Conservation (phyloP, 345 rosid species). For the Mercurialis annua region DNA sequence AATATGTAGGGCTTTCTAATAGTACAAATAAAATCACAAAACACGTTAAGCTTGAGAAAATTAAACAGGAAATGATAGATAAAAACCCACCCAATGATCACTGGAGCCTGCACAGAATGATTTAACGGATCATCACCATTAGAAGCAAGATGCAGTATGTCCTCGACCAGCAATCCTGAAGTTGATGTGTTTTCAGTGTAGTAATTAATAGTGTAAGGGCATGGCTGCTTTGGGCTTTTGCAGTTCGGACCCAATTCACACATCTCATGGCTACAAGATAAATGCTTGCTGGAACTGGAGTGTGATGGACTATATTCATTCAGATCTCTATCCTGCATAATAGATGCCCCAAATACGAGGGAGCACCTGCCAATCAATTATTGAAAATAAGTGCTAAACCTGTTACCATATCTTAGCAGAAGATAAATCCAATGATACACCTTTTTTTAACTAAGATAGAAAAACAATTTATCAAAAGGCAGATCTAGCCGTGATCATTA, state of each 20-base stretch:
- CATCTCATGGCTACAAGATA: conserved; percentile 67
- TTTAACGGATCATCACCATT: conserved; percentile 30
- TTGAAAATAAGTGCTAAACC: conserved; percentile 81
- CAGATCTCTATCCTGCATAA: conserved; percentile 90
- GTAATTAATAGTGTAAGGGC: conserved; percentile 59
- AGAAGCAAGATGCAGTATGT: conserved; percentile 59
- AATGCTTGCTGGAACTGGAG: conserved; percentile 67
- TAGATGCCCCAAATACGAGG: conserved; percentile 87
- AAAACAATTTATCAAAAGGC: not conserved
- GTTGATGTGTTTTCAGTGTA: conserved; percentile 56
- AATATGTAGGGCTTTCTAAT: not conserved
- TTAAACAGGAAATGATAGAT: conserved; percentile 5
- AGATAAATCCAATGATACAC: conserved; percentile 12
- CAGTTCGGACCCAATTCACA: conserved; percentile 54
- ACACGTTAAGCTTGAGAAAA: conserved; percentile 12
- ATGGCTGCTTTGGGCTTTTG: conserved; percentile 56
- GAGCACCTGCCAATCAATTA: conserved; percentile 99
- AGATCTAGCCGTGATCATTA: not conserved
- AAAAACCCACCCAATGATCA: conserved; percentile 63
- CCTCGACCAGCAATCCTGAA: conserved; percentile 80
- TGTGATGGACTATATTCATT: conserved; percentile 67
- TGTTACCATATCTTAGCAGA: conserved; percentile 35
- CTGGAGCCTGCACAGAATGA: conserved; percentile 58
- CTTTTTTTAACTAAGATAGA: not conserved
- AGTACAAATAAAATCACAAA: not conserved